phyloP scores from a whole-genome alignment of 768 basidiomycete species.

The Russula foetens region DNA sequence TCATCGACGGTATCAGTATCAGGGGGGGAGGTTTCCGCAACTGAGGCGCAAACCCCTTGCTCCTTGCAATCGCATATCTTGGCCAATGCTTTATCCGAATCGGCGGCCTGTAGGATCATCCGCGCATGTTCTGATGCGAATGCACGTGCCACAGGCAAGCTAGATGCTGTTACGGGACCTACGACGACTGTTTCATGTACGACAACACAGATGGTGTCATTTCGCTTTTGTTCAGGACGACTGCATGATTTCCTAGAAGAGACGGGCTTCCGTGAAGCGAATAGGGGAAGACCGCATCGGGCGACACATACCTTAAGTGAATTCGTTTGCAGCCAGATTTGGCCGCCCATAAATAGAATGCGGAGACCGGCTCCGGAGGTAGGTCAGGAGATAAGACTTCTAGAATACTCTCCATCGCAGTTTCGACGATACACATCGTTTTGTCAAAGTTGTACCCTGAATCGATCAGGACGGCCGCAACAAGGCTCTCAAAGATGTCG shows the following conservation, averaged over 20 bases:
- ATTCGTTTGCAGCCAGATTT: constrained; percentile 47
- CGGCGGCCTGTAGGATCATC: constrained; percentile 40
- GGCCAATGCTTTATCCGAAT: constrained; percentile 37
- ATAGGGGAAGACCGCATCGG: background rate
- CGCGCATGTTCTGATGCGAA: constrained; percentile 58
- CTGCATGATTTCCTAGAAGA: constrained; percentile 39
- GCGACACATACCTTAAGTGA: constrained; percentile 39
- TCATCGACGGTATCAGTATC: constrained; percentile 27
- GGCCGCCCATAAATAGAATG: constrained; percentile 60
- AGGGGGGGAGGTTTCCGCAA: background rate
- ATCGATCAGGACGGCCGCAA: constrained; percentile 81
- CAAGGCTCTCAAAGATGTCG: constrained; percentile 77
- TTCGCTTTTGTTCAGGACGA: constrained; percentile 34
- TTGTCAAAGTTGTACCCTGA: constrained; percentile 66
- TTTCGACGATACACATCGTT: constrained; percentile 50
- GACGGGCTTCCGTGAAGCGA: constrained; percentile 18
- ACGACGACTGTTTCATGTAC: constrained; percentile 50
- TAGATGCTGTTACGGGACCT: constrained; percentile 54
- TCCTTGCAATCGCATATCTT: constrained; percentile 36
- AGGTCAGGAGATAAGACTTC: constrained; percentile 49
- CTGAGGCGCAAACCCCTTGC: constrained; percentile 14
- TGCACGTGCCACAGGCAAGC: constrained; percentile 54
- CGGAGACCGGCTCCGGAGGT: constrained; percentile 63
- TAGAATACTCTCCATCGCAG: constrained; percentile 61
- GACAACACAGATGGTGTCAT: constrained; percentile 47